A percentile compares a stretch with the other conserved stretches of the same genome.
phyloP scores from a whole-genome alignment of 495 filamentous ascomycete species.

The Neurospora sp. region DNA sequence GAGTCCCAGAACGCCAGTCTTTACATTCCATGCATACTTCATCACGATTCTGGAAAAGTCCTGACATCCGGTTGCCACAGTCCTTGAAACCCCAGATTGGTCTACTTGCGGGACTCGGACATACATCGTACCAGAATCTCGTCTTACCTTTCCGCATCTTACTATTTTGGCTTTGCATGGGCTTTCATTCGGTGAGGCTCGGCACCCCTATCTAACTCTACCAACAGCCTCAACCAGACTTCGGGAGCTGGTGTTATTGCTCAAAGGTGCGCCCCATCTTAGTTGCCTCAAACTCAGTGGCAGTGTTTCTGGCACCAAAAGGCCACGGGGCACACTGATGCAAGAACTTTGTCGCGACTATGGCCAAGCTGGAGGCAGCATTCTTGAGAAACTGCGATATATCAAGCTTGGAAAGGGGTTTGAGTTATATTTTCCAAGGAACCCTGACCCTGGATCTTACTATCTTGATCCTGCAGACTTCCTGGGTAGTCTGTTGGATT shows the following conservation, averaged over 20 bases:
- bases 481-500: not conserved
- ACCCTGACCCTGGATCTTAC: no score
- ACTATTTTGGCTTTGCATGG: not conserved
- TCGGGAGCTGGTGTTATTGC: not conserved
- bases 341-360: not conserved
- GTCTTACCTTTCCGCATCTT: not conserved
- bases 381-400: not conserved
- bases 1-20: not conserved
- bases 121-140: not conserved
- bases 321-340: not conserved
- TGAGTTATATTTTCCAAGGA: not conserved
- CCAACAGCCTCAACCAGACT: not conserved
- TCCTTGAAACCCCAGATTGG: not conserved
- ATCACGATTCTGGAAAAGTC: not conserved
- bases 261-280: not conserved
- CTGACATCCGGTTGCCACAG: not conserved
- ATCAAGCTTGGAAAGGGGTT: not conserved
- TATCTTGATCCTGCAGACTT: not conserved
- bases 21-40: not conserved
- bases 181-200: not conserved
- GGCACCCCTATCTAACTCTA: no score
- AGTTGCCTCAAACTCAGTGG: not conserved
- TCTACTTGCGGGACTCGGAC: not conserved
- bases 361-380: not conserved
- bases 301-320: not conserved